Conservation (phyloP, 768 basidiomycete species). For the Suillus bovinus region DNA sequence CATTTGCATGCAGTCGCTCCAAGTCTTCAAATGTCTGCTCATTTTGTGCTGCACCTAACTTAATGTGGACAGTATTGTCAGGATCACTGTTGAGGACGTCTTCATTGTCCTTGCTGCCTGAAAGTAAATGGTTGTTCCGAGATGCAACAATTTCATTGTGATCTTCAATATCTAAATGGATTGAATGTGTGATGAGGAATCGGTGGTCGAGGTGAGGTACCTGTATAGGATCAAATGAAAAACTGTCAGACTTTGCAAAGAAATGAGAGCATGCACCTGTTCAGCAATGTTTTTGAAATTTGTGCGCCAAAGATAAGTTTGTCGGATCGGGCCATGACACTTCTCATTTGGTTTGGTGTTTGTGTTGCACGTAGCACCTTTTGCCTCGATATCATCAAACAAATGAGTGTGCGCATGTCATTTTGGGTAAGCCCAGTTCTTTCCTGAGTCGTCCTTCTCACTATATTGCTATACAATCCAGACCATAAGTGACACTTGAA, state of each 20-base stretch:
- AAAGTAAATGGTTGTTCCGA: slow-evolving; percentile 1
- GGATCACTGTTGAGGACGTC: not conserved
- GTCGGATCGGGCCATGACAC: slow-evolving; percentile 28
- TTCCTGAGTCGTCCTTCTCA: not conserved
- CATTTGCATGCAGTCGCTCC: slow-evolving; percentile 1
- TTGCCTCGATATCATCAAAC: slow-evolving; percentile 31
- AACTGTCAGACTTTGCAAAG: not conserved
- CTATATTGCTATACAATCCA: slow-evolving; percentile 3
- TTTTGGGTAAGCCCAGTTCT: slow-evolving; percentile 37
- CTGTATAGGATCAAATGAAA: not conserved
- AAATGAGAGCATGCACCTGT: slow-evolving; percentile 27
- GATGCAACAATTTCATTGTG: not conserved
- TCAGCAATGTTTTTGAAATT: slow-evolving; percentile 36
- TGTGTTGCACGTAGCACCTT: slow-evolving; percentile 33
- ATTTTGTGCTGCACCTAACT: slow-evolving; percentile 5
- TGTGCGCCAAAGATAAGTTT: slow-evolving; percentile 26
- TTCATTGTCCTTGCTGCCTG: not conserved
- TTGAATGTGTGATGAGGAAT: slow-evolving; percentile 1
- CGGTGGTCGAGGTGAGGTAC: slow-evolving; percentile 33
- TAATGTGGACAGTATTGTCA: slow-evolving; percentile 3
- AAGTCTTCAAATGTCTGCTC: slow-evolving; percentile 1
- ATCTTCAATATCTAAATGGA: not conserved
- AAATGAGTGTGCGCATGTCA: slow-evolving; percentile 31
- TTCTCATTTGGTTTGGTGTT: slow-evolving; percentile 36
- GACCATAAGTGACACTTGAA: not conserved